These are phyloP conservation scores for Onygenales sp. DNA, from an alignment of 2,329 filamentous ascomycete species.

Conservation along the genomic window DNA sequence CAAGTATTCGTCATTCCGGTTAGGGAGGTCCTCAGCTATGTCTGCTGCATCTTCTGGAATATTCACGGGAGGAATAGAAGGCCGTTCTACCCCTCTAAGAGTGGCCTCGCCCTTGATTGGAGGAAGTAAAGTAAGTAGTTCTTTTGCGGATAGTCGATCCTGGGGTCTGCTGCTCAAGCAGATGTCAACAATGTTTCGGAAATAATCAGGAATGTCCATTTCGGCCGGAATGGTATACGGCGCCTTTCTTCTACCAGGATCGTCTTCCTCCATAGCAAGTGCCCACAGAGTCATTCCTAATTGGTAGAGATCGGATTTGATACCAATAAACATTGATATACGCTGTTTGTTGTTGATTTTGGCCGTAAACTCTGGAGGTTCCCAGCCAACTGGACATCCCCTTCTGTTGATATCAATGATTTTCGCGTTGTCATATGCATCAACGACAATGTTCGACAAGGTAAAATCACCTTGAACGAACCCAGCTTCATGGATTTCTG, in stretches of 20 bases:
- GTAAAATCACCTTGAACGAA: slow-evolving; percentile 98
- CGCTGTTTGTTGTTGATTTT: slow-evolving; percentile 82
- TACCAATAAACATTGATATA: slow-evolving; percentile 94
- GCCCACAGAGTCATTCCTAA: slow-evolving; percentile 97
- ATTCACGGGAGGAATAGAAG: not conserved
- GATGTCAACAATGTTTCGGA: slow-evolving; percentile 60
- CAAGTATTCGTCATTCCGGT: slow-evolving; percentile 2
- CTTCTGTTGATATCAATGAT: slow-evolving; percentile 98
- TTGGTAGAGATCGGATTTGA: slow-evolving; percentile 94
- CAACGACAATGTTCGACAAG: slow-evolving; percentile 91
- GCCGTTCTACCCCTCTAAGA: not conserved
- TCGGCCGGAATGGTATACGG: slow-evolving; percentile 55
- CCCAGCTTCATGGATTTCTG: slow-evolving; percentile 88
- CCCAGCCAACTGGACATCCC: slow-evolving; percentile 96
- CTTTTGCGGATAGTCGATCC: slow-evolving; percentile 60
- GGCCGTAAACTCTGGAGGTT: slow-evolving; percentile 79
- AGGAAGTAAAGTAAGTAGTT: slow-evolving; percentile 63
- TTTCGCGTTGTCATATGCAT: slow-evolving; percentile 72
- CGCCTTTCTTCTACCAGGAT: slow-evolving; percentile 69
- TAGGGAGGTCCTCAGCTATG: slow-evolving; percentile 6
- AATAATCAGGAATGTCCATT: slow-evolving; percentile 62
- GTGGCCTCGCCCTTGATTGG: not conserved
- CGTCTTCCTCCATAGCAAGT: slow-evolving; percentile 75
- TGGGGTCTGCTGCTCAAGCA: slow-evolving; percentile 70
- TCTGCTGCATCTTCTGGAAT: slow-evolving; percentile 10